Evolutionary conservation across 805 yeast genomes (phyloP), one percentile per base, ranked within the genome.

Genomic region (Kodamaea neixiangensis): DNA sequence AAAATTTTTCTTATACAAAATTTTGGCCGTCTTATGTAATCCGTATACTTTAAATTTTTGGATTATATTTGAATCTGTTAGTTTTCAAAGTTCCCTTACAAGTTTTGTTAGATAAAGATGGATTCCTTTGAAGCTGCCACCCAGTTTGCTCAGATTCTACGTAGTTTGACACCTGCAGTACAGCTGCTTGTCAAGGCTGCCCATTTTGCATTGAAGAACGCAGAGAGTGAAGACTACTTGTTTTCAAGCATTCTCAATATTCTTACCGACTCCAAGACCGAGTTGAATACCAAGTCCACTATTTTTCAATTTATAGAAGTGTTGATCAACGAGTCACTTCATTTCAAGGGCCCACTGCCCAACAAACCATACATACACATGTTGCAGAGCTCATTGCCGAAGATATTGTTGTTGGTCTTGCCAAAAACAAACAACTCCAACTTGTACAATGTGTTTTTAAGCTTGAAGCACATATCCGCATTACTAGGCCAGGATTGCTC

Each of bases 91-190:
- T n/a, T n/a, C n/a, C n/a, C n/a, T n/a, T n/a, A n/a, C n/a, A n/a
- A n/a, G 17, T 13, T 40, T 21, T 44, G 5, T 37, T 14, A 40
- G n/a, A 5, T 7, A 11, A 3, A 13, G 5, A 89, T 92, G 96
- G 97, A 92, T 64, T 85, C 97, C 0, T 89, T 93, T 65, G 97
- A 89, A 61, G 91, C 92, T 3, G 79, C 93, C 52, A 71, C 89
- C 43, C 87, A 86, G 66, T 86, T 92, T 59, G 76, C 82, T 5
- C 88, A 84, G 58, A 79, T 83, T 41, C 73, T 92, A 49, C 78
- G 83, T 57, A 66, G 76, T 5, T 70, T 93, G 39, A 84, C 82
- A 40, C 92, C 96, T 0, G 78, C 90, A 1, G 69, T 73, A 46
- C 79, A 69, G 57, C 71, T 73, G n/a, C 70, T 82, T 29, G 66